Percentiles rank a stretch among this genome's conserved stretches.
Evolutionary conservation across 441 rosid species (phyloP).

Genomic region (Isatis lusitanica): DNA sequence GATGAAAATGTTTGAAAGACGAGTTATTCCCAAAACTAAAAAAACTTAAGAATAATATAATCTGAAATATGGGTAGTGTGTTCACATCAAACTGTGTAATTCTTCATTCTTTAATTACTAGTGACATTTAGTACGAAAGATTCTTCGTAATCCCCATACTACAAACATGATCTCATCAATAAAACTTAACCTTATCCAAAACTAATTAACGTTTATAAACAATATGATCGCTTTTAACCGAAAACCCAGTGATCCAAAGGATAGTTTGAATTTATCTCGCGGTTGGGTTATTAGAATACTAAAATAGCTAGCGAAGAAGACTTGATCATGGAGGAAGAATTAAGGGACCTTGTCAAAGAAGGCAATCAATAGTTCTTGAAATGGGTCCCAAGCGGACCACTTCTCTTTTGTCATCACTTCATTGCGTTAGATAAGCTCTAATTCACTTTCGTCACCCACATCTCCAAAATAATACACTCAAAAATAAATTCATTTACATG

Average conservation of each 20-base stretch:
- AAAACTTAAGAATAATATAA: not conserved
- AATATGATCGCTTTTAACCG: not conserved
- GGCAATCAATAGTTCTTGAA: conserved; percentile 16
- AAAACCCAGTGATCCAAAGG: not conserved
- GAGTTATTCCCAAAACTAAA: not conserved
- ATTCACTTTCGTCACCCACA: conserved; percentile 32
- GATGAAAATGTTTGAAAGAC: conserved; percentile 3
- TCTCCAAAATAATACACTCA: not conserved
- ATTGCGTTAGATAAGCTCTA: conserved; percentile 33
- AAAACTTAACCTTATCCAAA: conserved; percentile 5
- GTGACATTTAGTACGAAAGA: conserved; percentile 2
- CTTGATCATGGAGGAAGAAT: conserved; percentile 1
- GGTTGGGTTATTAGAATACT: not conserved
- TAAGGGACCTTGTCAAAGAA: conserved; percentile 30
- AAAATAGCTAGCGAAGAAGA: conserved; percentile 6
- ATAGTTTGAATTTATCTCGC: not conserved
- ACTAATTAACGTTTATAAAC: not conserved
- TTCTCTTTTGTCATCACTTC: conserved; percentile 32
- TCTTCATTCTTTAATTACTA: not conserved
- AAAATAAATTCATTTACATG: not conserved
- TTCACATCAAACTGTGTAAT: conserved; percentile 20
- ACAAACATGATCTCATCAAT: not conserved
- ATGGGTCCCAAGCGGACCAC: conserved; percentile 31
- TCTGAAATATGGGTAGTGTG: not conserved
- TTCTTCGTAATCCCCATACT: conserved; percentile 7